phyloP scores from a whole-genome alignment of 371 early-diverging fungal species.

The Rhizomucor pusillus region DNA sequence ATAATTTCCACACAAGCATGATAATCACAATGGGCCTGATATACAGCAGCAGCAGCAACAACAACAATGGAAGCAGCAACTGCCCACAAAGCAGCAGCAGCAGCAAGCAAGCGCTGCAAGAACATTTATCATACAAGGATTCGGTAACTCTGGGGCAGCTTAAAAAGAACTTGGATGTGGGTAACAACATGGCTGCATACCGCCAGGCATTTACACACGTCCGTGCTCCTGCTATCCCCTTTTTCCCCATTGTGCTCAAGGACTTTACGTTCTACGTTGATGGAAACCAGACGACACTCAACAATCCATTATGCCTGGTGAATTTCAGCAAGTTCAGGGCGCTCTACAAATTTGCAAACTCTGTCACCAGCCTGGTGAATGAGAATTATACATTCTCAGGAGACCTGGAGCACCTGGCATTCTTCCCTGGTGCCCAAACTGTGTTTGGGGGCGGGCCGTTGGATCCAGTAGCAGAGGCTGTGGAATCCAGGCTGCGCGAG shows the following conservation, averaged over 20 bases:
- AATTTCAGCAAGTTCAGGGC: slow-evolving; percentile 42
- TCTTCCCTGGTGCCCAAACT: slow-evolving; percentile 13
- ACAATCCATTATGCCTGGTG: slow-evolving; percentile 14
- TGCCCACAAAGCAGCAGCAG: too few species aligned
- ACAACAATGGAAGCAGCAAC: too few species aligned
- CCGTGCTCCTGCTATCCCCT: slow-evolving; percentile 38
- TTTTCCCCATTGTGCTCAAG: slow-evolving; percentile 43
- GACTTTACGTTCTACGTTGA: slow-evolving; percentile 46
- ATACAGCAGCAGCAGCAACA: slow-evolving; percentile 7
- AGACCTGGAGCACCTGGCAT: slow-evolving; percentile 30
- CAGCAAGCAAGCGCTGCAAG: slow-evolving; percentile 3
- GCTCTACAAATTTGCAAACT: slow-evolving; percentile 22
- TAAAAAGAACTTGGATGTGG: slow-evolving; percentile 29
- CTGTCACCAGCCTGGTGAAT: slow-evolving; percentile 12
- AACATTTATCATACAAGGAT: slow-evolving; percentile 29
- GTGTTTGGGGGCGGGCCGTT: slow-evolving; percentile 11
- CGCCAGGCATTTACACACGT: slow-evolving; percentile 32
- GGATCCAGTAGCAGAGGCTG: slow-evolving; percentile 15
- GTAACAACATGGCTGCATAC: slow-evolving; percentile 43
- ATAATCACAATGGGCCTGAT: slow-evolving; percentile 36
- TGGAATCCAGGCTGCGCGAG: slow-evolving; percentile 10
- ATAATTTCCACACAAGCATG: slow-evolving; percentile 48
- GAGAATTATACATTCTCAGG: slow-evolving; percentile 37
- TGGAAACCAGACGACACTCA: slow-evolving; percentile 20
- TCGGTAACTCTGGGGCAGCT: slow-evolving; percentile 19